Evolutionary conservation across 2,329 filamentous ascomycete species (phyloP), one percentile per base, ranked within the genome.

Genomic region (Aspergillus quadrilineatus): DNA sequence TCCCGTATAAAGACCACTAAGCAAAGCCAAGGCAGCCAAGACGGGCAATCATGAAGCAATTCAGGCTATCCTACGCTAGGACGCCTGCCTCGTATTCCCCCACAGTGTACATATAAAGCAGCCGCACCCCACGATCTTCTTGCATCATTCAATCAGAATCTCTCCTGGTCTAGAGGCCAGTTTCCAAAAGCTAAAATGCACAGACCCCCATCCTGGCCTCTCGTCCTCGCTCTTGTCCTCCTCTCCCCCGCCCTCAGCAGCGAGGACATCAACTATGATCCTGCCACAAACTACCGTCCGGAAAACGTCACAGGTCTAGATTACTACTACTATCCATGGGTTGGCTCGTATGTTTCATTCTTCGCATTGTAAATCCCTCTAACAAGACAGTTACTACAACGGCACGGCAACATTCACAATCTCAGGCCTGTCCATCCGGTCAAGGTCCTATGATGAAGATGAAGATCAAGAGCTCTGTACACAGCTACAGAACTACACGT

Each of bases 251-350:
- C 17, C 4, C 4, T 41, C 28, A 29, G 29, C 22, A 36, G 36
- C 1, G 28, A 53, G 14, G 55, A 57, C 17, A 6, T 26, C 3
- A 39, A 43, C 7, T 57, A 50, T 32, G 50, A 50, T 7, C 50
- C 55, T 15, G 26, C 4, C 22, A 17, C 12, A 37, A 57, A 57
- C 28, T 43, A 41, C 10, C 50, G 50, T 12, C 50, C 51, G 1
- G 12, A n/a, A 15, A 57, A 54, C 30, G 28, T 57, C 44, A 57
- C 55, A 1, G 55, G 36, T 2, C 15, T 57, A 6, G 45, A 53
- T 15, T 57, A 57, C n/a, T 57, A 17, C 3, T 50, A 50, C 15
- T 57, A 57, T 41, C 47, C 50, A 1, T 57, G 55, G 55, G 30
- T 32, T 29, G 55, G 55, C 30, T 57, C 55, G 55, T 57, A 47